Base-by-base conservation (phyloP, 73 alveolate genomes). In the Breviolum minutum region DNA sequence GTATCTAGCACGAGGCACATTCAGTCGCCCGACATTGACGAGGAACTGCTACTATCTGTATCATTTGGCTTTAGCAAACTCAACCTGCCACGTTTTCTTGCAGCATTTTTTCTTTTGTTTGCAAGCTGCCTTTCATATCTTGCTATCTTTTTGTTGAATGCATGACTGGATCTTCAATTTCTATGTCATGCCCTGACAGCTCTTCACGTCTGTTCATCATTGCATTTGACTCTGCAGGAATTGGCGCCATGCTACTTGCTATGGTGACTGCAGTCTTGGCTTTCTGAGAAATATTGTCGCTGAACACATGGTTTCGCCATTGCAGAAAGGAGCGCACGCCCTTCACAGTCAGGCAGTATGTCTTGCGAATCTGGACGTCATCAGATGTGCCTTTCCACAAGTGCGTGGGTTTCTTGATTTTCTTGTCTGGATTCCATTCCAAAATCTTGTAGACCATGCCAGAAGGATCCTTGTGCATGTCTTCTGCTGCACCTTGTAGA, bases 401-500 rank as follows among this genome's bases (percentile, higher is more conserved):
- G 8, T 27, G 26, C 62, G 54, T 26, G 62, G 87, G 87, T n/a
- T n/a, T n/a, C n/a, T n/a, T n/a, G n/a, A n/a, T n/a, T 63, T 79
- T 79, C 63, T 79, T 19, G 87, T 79, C 87, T 12, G 87, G 40
- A 22, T 79, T 79, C 87, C 87, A 79, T 20, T 79, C 64, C 16
- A 22, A 12, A 32, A 79, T 63, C 27, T 11, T 79, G 87, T 79
- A 79, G 26, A 27, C 63, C 62, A 66, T 66, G 17, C 74, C 74
- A 11, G 11, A 13, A 11, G 74, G 74, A 66, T 66, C 17, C 74
- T 13, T 13, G 74, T 17, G 74, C 74, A 66, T 66, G 74, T 66
- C 74, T 13, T 11, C 74, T 66, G 74, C 74, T 66, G 74, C 74
- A 19, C 40, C 87, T n/a, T 22, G 63, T 63, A 27, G 54, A 26